Evolutionary conservation across 352 stramenopile species (phyloP).

Genomic region (Thalassiosira hispida): DNA sequence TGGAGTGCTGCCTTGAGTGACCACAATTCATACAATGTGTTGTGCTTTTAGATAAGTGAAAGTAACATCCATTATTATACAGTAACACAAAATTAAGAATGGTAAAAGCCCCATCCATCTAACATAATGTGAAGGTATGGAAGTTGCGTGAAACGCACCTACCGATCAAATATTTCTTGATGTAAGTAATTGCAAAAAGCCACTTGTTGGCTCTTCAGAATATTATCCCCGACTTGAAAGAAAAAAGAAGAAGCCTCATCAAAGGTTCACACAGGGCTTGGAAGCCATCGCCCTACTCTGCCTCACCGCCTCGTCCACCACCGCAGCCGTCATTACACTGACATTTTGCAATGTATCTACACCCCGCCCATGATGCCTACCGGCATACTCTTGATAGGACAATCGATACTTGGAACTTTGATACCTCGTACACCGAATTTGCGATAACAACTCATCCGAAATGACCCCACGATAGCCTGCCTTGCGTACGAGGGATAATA

Average conservation of each 20-base stretch:
- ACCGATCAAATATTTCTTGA: too few species aligned
- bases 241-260: background rate
- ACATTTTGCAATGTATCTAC: conserved; percentile 46
- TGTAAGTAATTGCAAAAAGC: too few species aligned
- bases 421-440: conserved; percentile 75
- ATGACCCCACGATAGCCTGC: conserved; percentile 68
- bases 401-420: conserved; percentile 74
- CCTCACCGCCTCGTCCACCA: conserved; percentile 29
- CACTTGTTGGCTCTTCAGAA: too few species aligned
- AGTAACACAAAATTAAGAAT: too few species aligned
- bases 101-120: too few species aligned
- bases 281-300: conserved; percentile 17
- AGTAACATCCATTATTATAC: too few species aligned
- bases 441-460: conserved; percentile 41
- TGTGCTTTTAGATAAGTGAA: too few species aligned
- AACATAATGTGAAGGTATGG: too few species aligned
- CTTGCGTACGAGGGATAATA: conserved; percentile 74
- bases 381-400: conserved; percentile 70
- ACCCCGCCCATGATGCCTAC: conserved; percentile 23
- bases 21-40: too few species aligned
- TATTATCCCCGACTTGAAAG: too few species aligned
- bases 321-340: conserved; percentile 13
- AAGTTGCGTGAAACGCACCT: too few species aligned
- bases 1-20: too few species aligned
- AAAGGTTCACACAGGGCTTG: conserved; percentile 41